These are phyloP conservation scores for Candida tetrigidarum DNA, from an alignment of 1,139 yeast species.

Conservation along the genomic window DNA sequence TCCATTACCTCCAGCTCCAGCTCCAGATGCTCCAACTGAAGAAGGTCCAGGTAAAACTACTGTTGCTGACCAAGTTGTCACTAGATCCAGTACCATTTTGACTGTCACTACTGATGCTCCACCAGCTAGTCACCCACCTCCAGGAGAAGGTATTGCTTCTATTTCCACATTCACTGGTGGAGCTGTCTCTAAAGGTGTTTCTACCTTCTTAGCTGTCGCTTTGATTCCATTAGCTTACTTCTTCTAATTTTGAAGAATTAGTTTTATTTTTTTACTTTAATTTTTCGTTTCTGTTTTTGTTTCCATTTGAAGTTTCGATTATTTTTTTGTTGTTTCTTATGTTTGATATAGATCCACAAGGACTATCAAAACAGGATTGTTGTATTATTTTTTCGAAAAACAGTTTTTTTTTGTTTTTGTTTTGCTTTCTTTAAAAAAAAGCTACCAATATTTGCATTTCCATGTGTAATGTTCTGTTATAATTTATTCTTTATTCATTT, in stretches of 20 bases:
- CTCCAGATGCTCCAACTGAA: conserved; percentile 12
- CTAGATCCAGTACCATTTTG: not conserved
- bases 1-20: conserved; percentile 25
- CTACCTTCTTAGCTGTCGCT: conserved; percentile 29
- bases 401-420: not conserved
- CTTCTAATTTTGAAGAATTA: conserved; percentile 14
- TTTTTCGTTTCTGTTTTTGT: not conserved
- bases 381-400: not conserved
- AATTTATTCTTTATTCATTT: too few species aligned
- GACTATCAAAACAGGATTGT: not conserved
- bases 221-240: conserved; percentile 33
- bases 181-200: conserved; percentile 27
- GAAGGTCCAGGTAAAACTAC: not conserved
- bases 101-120: conserved; percentile 22
- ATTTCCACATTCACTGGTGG: conserved; percentile 26
- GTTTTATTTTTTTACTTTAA: too few species aligned
- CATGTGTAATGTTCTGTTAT: too few species aligned
- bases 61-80: not conserved
- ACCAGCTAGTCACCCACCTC: conserved; percentile 26
- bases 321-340: not conserved
- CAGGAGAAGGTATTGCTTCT: conserved; percentile 23
- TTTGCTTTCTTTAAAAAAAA: too few species aligned
- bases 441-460: too few species aligned
- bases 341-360: not conserved
- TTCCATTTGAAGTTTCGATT: not conserved